Conservation (phyloP, 208 protist genomes). For the Acanthamoeba healyi region DNA sequence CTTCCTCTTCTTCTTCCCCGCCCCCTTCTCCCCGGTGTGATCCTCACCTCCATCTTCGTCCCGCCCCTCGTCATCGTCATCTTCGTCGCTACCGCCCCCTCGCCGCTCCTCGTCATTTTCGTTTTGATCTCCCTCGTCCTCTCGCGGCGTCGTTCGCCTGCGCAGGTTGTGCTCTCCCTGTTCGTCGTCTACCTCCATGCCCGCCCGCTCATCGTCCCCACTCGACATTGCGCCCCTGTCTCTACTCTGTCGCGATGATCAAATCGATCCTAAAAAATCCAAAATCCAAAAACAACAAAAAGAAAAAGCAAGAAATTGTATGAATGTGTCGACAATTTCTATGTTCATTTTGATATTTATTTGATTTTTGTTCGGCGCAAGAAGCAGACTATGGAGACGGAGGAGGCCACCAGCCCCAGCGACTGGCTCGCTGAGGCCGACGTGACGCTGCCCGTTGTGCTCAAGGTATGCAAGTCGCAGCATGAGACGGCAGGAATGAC, state of each 20-base stretch:
- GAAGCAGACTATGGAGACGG: neutral
- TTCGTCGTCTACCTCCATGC: conserved; percentile 43
- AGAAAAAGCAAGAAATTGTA: neutral
- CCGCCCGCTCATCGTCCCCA: neutral
- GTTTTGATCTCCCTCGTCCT: neutral
- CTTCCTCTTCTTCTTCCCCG: conserved; percentile 56
- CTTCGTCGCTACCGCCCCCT: neutral
- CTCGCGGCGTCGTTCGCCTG: neutral
- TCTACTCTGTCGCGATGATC: neutral
- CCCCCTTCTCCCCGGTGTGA: conserved; percentile 16
- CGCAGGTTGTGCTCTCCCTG: conserved; percentile 5
- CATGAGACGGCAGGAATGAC: neutral
- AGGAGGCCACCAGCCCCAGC: neutral
- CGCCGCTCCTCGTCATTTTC: neutral
- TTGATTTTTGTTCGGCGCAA: neutral
- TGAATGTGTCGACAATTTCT: too few relatives aligned
- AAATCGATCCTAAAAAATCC: too few relatives aligned
- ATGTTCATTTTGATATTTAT: too few relatives aligned
- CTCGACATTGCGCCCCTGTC: neutral
- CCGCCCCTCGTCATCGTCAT: neutral
- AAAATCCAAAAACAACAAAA: too few relatives aligned
- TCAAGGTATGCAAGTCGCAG: neutral
- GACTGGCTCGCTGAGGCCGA: neutral
- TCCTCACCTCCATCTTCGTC: neutral
- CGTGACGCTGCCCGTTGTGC: neutral